Evolutionary conservation across 495 filamentous ascomycete species (phyloP).

Genomic region (Aspergillus diversus): DNA sequence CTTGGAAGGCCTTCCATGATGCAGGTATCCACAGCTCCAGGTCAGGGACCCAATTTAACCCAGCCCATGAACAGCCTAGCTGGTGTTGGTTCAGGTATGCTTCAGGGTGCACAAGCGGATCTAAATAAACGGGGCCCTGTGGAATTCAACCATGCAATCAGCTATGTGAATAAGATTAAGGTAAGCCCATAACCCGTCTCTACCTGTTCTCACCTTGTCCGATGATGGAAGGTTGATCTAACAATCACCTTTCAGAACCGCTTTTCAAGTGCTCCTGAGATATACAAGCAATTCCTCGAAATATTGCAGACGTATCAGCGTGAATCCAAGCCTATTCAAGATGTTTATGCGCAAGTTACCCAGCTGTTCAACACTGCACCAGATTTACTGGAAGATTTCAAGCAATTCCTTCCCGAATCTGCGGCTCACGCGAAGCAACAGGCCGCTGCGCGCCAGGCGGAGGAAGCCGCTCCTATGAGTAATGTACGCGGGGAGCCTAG

Average conservation of each 20-base stretch:
- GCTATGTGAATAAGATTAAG: slow-evolving; percentile 99
- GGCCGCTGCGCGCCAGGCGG: slow-evolving; percentile 62
- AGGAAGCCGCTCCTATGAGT: slow-evolving; percentile 66
- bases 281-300: slow-evolving; percentile 99
- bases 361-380: slow-evolving; percentile 89
- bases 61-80: slow-evolving; percentile 51
- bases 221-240: background rate
- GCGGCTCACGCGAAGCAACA: slow-evolving; percentile 85
- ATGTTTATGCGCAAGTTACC: slow-evolving; percentile 98
- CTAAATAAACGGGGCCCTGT: slow-evolving; percentile 90
- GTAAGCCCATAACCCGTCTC: slow-evolving; percentile 46
- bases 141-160: slow-evolving; percentile 99
- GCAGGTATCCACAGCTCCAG: slow-evolving; percentile 49
- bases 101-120: slow-evolving; percentile 59
- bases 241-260: slow-evolving; percentile 68
- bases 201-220: too few species aligned
- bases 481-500: slow-evolving; percentile 59
- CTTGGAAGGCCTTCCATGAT: slow-evolving; percentile 46
- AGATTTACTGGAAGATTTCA: slow-evolving; percentile 98
- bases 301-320: slow-evolving; percentile 98
- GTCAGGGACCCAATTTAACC: slow-evolving; percentile 51
- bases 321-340: slow-evolving; percentile 97
- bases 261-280: slow-evolving; percentile 91
- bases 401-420: slow-evolving; percentile 97
- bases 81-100: slow-evolving; percentile 49